Conservation (phyloP, 2,329 filamentous ascomycete genomes). For the Massarina eburnea region DNA sequence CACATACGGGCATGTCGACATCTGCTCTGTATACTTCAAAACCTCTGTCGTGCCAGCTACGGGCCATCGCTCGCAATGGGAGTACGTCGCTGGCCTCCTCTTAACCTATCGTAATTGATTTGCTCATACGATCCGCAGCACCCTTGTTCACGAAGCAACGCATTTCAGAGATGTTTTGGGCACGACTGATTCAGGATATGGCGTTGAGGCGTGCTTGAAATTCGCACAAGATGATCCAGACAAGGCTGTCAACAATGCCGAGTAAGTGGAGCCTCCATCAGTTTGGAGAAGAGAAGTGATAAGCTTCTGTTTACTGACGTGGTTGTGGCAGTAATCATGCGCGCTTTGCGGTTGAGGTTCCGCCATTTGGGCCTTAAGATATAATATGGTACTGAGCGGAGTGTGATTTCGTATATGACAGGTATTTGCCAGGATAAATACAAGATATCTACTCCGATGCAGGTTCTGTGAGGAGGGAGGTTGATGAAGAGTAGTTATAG, state of each 20-base stretch:
- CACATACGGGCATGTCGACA: not conserved
- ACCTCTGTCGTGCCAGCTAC: not conserved
- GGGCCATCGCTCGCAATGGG: slow-evolving; percentile 1
- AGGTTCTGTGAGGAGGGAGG: too few relatives aligned
- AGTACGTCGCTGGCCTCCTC: not conserved
- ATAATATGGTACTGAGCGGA: too few relatives aligned
- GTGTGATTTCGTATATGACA: too few relatives aligned
- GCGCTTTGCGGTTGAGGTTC: slow-evolving; percentile 1
- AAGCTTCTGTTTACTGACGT: not conserved
- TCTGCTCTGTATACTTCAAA: slow-evolving; percentile 2
- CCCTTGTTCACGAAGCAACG: slow-evolving; percentile 1
- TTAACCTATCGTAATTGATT: too few relatives aligned
- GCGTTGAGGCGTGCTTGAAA: not conserved
- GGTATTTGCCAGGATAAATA: too few relatives aligned
- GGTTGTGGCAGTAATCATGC: slow-evolving; percentile 1
- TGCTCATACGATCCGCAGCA: not conserved
- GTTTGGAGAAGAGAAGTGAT: not conserved
- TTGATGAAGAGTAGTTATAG: too few relatives aligned
- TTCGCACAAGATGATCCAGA: not conserved
- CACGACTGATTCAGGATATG: not conserved
- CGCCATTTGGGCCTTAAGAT: too few relatives aligned
- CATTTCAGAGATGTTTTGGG: not conserved
- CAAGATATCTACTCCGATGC: too few relatives aligned
- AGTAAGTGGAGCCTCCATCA: not conserved
- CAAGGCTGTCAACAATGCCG: slow-evolving; percentile 1